phyloP scores from a whole-genome alignment of 192 early-diverging fungal species.

The Coemansia umbellata region DNA sequence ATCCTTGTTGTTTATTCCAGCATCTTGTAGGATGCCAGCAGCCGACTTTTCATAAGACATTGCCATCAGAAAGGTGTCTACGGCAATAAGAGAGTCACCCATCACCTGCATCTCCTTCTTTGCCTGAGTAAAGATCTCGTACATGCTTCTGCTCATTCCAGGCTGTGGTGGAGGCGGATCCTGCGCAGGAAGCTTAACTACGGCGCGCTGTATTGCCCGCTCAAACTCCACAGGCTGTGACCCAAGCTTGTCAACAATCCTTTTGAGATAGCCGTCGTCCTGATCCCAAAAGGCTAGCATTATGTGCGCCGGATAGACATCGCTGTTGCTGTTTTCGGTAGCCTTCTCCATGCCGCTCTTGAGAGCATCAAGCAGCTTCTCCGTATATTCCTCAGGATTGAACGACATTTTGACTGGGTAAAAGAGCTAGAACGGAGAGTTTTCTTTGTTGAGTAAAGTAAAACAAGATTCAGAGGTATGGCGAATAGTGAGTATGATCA shows the following conservation, averaged over 20 bases:
- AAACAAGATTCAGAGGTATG: too few relatives aligned
- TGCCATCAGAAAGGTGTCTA: constrained; percentile 89
- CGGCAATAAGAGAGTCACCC: constrained; percentile 82
- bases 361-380: constrained; percentile 76
- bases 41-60: constrained; percentile 67
- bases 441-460: too few relatives aligned
- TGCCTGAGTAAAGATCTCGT: constrained; percentile 66
- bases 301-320: constrained; percentile 80
- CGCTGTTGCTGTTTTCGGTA: constrained; percentile 68
- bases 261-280: constrained; percentile 74
- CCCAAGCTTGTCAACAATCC: constrained; percentile 78
- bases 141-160: constrained; percentile 57
- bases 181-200: constrained; percentile 81
- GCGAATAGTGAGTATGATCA: too few relatives aligned
- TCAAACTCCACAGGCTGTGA: constrained; percentile 72
- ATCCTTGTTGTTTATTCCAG: constrained; percentile 65
- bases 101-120: constrained; percentile 80
- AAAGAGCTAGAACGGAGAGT: too few relatives aligned
- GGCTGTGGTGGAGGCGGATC: constrained; percentile 78
- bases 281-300: constrained; percentile 77
- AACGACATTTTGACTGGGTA: constrained; percentile 45
- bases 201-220: constrained; percentile 70
- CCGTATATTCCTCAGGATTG: constrained; percentile 75
- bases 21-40: constrained; percentile 57
- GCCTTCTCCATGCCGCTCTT: constrained; percentile 61